Percentiles rank a stretch among this genome's conserved stretches.
Evolutionary conservation across 2,329 filamentous ascomycete species (phyloP).

Genomic region (Clonostachys chloroleuca): DNA sequence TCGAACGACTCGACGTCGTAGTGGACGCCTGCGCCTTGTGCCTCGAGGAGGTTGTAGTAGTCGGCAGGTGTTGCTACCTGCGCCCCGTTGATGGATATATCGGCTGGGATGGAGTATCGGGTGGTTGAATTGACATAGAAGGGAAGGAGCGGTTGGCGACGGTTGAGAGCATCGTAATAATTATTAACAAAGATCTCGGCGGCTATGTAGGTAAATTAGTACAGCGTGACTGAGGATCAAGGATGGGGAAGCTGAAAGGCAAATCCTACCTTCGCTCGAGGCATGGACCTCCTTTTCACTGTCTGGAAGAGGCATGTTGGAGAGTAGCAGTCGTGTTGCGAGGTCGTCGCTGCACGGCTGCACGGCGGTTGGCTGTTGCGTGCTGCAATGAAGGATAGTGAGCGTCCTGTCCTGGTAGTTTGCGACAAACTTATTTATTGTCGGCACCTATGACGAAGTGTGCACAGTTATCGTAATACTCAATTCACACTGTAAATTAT

Average conservation of each 20-base stretch:
- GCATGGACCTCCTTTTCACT: conserved; percentile 37
- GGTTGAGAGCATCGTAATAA: conserved; percentile 73
- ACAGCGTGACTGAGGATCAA: not conserved
- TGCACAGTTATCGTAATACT: conserved; percentile 7
- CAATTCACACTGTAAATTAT: conserved; percentile 8
- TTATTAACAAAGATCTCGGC: conserved; percentile 67
- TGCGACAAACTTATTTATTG: not conserved
- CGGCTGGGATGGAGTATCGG: conserved; percentile 50
- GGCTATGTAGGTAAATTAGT: conserved; percentile 36
- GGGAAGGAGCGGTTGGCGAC: conserved; percentile 52
- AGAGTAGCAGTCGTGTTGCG: not conserved
- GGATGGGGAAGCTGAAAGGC: not conserved
- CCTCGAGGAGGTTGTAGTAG: conserved; percentile 65
- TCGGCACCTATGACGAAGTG: not conserved
- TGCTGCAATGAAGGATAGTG: not conserved
- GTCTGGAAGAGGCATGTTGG: conserved; percentile 26
- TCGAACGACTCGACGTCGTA: conserved; percentile 77
- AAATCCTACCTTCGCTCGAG: conserved; percentile 39
- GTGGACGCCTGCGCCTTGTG: conserved; percentile 50
- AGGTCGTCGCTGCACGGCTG: no score
- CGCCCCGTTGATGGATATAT: conserved; percentile 79
- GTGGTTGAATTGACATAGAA: conserved; percentile 66
- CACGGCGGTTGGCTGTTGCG: not conserved
- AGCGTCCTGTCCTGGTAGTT: not conserved
- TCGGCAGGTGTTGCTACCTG: conserved; percentile 56